phyloP scores from a whole-genome alignment of 108 stramenopile genomes.

The Bacterosira constricta region DNA sequence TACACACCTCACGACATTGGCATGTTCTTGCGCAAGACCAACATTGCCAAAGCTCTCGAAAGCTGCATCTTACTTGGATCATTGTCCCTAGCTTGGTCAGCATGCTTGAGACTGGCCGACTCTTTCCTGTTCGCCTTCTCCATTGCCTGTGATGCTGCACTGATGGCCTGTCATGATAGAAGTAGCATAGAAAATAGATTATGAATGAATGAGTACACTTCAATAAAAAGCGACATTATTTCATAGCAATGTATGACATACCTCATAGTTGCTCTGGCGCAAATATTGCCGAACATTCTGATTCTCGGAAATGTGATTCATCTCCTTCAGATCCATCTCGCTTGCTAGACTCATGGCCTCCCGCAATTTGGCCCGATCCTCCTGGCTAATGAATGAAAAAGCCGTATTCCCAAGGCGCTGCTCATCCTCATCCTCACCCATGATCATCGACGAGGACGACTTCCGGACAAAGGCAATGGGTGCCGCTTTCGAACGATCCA shows the following conservation, averaged over 20 bases:
- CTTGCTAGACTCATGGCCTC: constrained; percentile 3
- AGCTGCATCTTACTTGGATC: constrained; percentile 8
- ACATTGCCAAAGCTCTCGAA: constrained; percentile 7
- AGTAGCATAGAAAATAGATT: too few relatives aligned
- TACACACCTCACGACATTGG: not conserved
- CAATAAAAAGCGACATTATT: too few relatives aligned
- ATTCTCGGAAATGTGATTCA: not conserved
- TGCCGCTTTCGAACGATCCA: not conserved
- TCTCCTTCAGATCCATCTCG: constrained; percentile 5
- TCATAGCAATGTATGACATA: too few relatives aligned
- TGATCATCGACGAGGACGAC: not conserved
- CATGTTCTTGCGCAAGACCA: constrained; percentile 19
- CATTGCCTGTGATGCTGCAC: not conserved
- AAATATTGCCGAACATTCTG: not conserved
- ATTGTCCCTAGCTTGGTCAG: not conserved
- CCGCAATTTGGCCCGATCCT: not conserved
- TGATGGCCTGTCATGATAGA: too few relatives aligned
- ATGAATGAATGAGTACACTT: too few relatives aligned
- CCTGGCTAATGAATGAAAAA: constrained; percentile 9
- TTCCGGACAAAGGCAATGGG: not conserved
- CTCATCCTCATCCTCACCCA: not conserved
- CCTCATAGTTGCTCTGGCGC: not conserved
- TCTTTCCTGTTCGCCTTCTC: constrained; percentile 3
- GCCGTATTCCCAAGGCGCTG: not conserved
- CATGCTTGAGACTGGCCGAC: not conserved